Conservation (phyloP, 2,329 filamentous ascomycete genomes). For the Pseudocercospora fuligena region DNA sequence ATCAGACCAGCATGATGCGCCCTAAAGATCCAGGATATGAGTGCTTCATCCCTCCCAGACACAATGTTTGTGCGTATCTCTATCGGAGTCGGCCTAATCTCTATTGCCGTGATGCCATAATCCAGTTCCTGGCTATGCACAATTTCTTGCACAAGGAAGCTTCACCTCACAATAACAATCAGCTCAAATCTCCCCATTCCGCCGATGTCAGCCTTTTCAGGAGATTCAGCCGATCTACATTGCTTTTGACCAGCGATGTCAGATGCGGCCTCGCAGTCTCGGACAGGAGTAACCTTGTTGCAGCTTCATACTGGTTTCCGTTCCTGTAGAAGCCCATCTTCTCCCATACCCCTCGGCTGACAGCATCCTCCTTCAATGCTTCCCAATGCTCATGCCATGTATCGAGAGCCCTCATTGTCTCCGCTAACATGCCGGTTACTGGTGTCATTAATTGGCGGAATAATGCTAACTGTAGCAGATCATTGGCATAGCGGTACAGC, state of each 20-base stretch:
- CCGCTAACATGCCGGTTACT: not conserved
- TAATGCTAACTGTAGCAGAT: slow-evolving; percentile 7
- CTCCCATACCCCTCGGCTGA: slow-evolving; percentile 15
- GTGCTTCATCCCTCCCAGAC: not conserved
- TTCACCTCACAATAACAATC: not conserved
- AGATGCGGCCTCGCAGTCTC: slow-evolving; percentile 10
- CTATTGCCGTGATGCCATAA: not conserved
- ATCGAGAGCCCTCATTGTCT: slow-evolving; percentile 14
- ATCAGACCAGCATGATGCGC: not conserved
- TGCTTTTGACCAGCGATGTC: slow-evolving; percentile 9
- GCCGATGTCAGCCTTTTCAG: slow-evolving; percentile 15
- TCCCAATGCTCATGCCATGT: slow-evolving; percentile 23
- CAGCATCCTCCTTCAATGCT: slow-evolving; percentile 9
- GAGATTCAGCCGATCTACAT: slow-evolving; percentile 15
- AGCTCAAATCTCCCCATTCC: not conserved
- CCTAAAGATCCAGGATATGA: not conserved
- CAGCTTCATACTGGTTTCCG: slow-evolving; percentile 25
- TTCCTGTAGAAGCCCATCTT: slow-evolving; percentile 20
- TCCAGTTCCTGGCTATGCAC: not conserved
- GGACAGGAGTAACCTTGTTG: slow-evolving; percentile 19
- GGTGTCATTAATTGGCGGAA: not conserved
- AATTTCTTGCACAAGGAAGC: not conserved
- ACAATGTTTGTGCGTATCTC: not conserved
- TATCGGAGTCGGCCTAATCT: not conserved
- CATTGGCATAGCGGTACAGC: slow-evolving; percentile 21